Base-by-base conservation (phyloP, 352 stramenopile species). In the Thalassiosira hispida region DNA sequence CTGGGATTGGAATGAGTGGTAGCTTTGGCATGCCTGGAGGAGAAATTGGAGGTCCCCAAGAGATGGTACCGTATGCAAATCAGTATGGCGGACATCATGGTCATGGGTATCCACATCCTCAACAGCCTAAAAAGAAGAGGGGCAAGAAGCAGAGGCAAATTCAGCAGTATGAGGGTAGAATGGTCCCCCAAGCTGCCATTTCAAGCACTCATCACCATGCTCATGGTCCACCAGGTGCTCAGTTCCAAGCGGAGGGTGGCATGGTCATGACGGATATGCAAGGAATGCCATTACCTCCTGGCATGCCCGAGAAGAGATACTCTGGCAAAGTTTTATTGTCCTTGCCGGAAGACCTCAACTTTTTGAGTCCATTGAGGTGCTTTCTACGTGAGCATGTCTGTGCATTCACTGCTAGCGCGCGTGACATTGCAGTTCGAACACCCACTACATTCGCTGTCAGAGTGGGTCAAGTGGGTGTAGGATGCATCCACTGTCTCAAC, bases 391-490 rank as follows among this genome's bases (percentile, higher is more conserved):
- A 87, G 40, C 83, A 93, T 73, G 89, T 94, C 1, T 90, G 77
- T 68, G 89, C 83, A 29, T 94, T 94, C 47, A 86, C 77, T 29
- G 89, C 89, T 25, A 90, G 85, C 5, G 76, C 80, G 53, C 81
- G 85, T 27, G 89, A 94, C 67, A 93, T 93, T 81, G 83, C 89
- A n/a, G 82, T 93, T 1, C 72, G 89, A 49, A 92, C 85, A 8
- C 89, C 89, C 18, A 93, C 89, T 6, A 94, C 85, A 0, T 93
- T 93, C 49, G 85, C 87, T 1, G 88, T 94, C 4, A 70, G 72
- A 16, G 73, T 90, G 29, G 89, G 89, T 20, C 89, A 94, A 71
- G 87, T 93, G 23, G 89, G 89, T 44, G 86, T 94, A 42, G 87
- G 80, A 42, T 94, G 89, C 57, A 71, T 92, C 22, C 85, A 94